Evolutionary conservation across 148 eudicot genomes (phyloP), one percentile per base, ranked within the genome.

Genomic region (Chenopodium suecicum): DNA sequence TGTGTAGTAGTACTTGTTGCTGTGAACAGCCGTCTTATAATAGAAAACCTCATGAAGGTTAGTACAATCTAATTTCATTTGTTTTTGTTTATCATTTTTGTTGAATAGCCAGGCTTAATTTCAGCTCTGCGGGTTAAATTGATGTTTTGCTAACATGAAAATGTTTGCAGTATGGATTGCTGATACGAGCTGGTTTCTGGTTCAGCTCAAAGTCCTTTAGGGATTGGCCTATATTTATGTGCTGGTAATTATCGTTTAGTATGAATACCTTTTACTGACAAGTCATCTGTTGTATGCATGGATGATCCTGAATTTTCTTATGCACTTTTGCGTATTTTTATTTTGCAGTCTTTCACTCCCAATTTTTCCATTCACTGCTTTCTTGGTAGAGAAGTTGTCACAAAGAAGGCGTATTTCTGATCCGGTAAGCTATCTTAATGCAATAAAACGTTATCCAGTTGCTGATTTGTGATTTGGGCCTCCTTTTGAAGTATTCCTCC

Each of bases 21-120:
- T 73, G 93, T 95, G 62, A 95, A 95, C 87, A 86, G 98, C 89
- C 89, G 98, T 77, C 98, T 95, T 82, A 95, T 95, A 81, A 93
- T 95, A 81, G 98, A 95, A 80, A 95, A 95, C 86, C 89, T 95
- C 82, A 95, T 95, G 97, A 95, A 95, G 98, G 98, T 95, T 70
- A 75, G 82, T 79, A 44, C 27, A 29, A n/a, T 48, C 58, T 4
- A 58, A 44, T 20, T 37, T 73, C 41, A n/a, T 62, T 41, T 78
- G 19, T 19, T 76, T 46, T 11, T 84, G 23, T 70, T 70, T 71
- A 54, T 74, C 31, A 52, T 19, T 80, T 80, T 7, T 20, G 22
- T 50, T 23, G 14, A n/a, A 44, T 62, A 14, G 64, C 34, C 23
- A 48, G 52, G 16, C 46, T 54, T 27, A 20, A 54, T 65, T n/a